Base-by-base conservation (phyloP, 2,329 filamentous ascomycete species). In the Penicillium corylophilum region DNA sequence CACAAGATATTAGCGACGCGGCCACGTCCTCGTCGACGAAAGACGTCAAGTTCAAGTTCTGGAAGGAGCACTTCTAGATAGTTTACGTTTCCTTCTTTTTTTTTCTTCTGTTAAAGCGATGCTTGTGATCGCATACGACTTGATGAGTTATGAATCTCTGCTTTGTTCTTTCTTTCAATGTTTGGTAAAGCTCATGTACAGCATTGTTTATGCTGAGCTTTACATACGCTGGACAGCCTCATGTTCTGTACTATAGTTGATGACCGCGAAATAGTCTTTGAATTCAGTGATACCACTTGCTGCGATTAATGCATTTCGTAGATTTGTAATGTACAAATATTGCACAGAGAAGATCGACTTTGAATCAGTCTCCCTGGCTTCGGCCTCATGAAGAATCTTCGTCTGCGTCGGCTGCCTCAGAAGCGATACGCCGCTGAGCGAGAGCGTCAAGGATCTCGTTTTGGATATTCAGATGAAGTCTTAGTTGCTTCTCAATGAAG, bases 1-100 rank as follows among this genome's bases (percentile, higher is more conserved):
- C 93, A 6, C 83, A 91, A 60, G 84, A 90, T 65, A 96, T 99
- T 70, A 87, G 89, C 73, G 83, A 84, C 68, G 92, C 93, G 15
- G 88, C 89, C 61, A 88, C 87, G 66, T 72, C 78, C 47, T 87
- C 87, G 15, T 89, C 85, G 12, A 85, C 82, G 33, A 83, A 83
- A 56, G 89, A 95, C 62, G 90, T 99, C 51, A 84, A 86, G 65
- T 99, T 97, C 78, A 89, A 90, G 64, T 99, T 99, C 79, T 99
- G 94, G 94, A 99, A 99, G 78, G 94, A 99, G 75, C 93, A 99
- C 67, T 78, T 78, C 56, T 78, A 70, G 55, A 10, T 10, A 8
- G 29, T 50, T 47, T 47, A 5, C 40, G 41, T 49, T 36, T 33
- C 45, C 10, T 44, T 46, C 20, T 38, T 20, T n/a, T 20, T 28